Evolutionary conservation across 192 early-diverging fungal species (phyloP).

Genomic region (Glomus cerebriforme): DNA sequence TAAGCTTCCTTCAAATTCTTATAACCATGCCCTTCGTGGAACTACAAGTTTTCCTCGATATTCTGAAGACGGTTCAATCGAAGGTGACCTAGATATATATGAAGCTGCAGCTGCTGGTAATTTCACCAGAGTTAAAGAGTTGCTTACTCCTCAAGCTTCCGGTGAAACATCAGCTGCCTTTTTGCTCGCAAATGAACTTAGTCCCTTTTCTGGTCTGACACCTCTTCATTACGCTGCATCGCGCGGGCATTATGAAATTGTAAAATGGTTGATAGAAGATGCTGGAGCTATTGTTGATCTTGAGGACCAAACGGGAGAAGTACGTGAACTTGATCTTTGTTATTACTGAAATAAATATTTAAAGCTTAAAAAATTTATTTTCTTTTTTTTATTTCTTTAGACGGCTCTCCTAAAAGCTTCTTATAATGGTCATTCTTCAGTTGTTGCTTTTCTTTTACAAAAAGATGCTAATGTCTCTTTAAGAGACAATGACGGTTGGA

Average conservation of each 20-base stretch:
- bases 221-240: constrained; percentile 63
- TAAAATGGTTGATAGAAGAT: constrained; percentile 57
- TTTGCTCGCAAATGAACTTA: constrained; percentile 20
- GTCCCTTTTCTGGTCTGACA: constrained; percentile 54
- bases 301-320: constrained; percentile 69
- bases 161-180: constrained; percentile 24
- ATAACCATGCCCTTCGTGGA: neutral
- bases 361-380: neutral
- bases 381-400: constrained; percentile 38
- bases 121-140: constrained; percentile 11
- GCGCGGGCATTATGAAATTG: constrained; percentile 58
- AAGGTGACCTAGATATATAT: constrained; percentile 4
- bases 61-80: constrained; percentile 5
- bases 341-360: neutral
- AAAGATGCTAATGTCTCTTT: constrained; percentile 64
- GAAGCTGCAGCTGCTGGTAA: constrained; percentile 26
- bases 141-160: constrained; percentile 15
- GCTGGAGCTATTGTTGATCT: constrained; percentile 61
- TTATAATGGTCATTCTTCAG: constrained; percentile 59
- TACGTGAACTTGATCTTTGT: constrained; percentile 31
- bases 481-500: constrained; percentile 77
- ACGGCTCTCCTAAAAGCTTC: constrained; percentile 75
- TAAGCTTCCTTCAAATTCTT: constrained; percentile 38
- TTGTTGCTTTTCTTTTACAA: constrained; percentile 61
- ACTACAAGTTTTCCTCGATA: neutral